A percentile compares a stretch with the other conserved stretches of the same genome.
Evolutionary conservation across 1,139 yeast species (phyloP).

Genomic region (Zygosaccharomyces sapae): DNA sequence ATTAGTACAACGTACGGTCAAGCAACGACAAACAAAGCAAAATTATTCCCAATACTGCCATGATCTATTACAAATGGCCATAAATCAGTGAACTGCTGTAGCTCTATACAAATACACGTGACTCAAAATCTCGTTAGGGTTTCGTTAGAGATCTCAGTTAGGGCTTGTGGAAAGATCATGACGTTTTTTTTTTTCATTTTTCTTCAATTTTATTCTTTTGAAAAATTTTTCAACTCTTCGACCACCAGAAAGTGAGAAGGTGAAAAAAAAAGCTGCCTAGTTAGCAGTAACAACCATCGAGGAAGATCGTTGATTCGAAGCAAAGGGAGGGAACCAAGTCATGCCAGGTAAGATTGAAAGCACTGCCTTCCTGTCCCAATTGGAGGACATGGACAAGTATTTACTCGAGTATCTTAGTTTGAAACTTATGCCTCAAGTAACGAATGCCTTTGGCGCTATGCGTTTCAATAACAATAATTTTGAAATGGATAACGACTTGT

Average conservation of each 20-base stretch:
- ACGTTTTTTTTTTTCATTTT: too few relatives aligned
- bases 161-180: neutral
- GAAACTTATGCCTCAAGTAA: slow-evolving; percentile 20
- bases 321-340: slow-evolving; percentile 1
- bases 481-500: neutral
- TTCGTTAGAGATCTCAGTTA: neutral
- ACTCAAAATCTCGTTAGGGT: slow-evolving; percentile 2
- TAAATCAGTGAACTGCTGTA: neutral
- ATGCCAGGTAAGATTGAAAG: slow-evolving; percentile 34
- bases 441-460: slow-evolving; percentile 10
- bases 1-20: too few relatives aligned
- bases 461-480: slow-evolving; percentile 4
- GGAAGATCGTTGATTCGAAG: neutral
- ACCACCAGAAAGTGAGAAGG: neutral
- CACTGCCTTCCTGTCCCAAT: slow-evolving; percentile 35
- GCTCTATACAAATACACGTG: neutral
- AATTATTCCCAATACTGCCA: too few relatives aligned
- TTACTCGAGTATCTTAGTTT: slow-evolving; percentile 27
- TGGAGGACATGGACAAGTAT: slow-evolving; percentile 36
- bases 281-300: slow-evolving; percentile 1
- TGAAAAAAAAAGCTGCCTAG: slow-evolving; percentile 1
- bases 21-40: too few relatives aligned
- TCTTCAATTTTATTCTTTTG: neutral
- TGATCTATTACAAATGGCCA: too few relatives aligned
- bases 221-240: slow-evolving; percentile 15